Percentiles rank a stretch among this genome's conserved stretches.
phyloP scores from a whole-genome alignment of 2,329 filamentous ascomycete species.

The Sphaerulina populicola region DNA sequence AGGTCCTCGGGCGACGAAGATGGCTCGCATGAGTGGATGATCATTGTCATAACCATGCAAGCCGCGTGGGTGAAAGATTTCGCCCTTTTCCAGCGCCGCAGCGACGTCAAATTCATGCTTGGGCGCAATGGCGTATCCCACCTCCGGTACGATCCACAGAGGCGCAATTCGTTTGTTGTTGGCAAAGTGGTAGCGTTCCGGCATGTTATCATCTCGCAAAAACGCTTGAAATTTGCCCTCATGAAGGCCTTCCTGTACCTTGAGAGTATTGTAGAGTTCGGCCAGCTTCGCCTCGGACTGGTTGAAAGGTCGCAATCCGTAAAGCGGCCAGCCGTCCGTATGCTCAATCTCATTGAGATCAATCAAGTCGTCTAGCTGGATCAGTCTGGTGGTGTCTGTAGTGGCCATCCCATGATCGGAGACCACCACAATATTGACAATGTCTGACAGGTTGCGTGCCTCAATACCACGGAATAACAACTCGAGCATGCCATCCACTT shows the following conservation, averaged over 20 bases:
- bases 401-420: conserved; percentile 98
- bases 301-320: conserved; percentile 74
- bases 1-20: conserved; percentile 85
- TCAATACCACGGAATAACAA: conserved; percentile 67
- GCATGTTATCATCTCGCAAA: conserved; percentile 79
- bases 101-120: conserved; percentile 69
- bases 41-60: conserved; percentile 93
- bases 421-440: conserved; percentile 93
- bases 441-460: conserved; percentile 70
- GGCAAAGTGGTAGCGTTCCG: conserved; percentile 81
- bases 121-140: conserved; percentile 85
- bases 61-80: conserved; percentile 69
- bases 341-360: conserved; percentile 70
- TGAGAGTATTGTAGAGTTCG: conserved; percentile 54
- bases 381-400: conserved; percentile 67
- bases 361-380: conserved; percentile 84
- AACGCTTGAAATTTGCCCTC: conserved; percentile 77
- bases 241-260: conserved; percentile 49
- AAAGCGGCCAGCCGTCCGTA: conserved; percentile 88
- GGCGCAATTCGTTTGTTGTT: conserved; percentile 85
- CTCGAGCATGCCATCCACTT: conserved; percentile 77
- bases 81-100: conserved; percentile 54
- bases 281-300: conserved; percentile 50
- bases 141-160: conserved; percentile 84
- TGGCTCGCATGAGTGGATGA: conserved; percentile 89